Evolutionary conservation across 1,284 basidiomycete species (phyloP), one percentile per base, ranked within the genome.

Genomic region (Trichosporon coremiiforme): DNA sequence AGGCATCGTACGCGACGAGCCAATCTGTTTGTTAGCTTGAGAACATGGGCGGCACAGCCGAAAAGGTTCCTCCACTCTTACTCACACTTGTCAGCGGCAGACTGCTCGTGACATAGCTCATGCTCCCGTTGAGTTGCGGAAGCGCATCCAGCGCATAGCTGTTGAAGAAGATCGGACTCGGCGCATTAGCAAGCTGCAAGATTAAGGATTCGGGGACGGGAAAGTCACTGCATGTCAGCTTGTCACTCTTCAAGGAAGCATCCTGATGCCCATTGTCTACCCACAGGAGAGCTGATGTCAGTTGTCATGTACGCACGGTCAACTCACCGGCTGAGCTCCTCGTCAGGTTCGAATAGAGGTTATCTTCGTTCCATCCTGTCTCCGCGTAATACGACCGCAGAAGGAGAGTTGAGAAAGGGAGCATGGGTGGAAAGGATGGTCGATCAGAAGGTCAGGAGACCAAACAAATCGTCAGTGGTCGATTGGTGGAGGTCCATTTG

Each of bases 301-400:
- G 69, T 25, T 76, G n/a, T n/a, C n/a, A 73, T 66, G 2, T 7
- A n/a, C 35, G 7, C 9, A 25, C 62, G 31, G 84, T 33, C 57
- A 35, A 84, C 88, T 72, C 72, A 94, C 93, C 91, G 84, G 88
- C 90, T 0, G 93, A 95, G 45, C 93, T 92, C 55, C 93, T 88
- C 6, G 94, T 98, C 45, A 98, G 81, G 76, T 96, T 93, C 6
- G 91, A 90, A 79, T 95, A 98, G 7, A 95, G 87, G 79, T 95
- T 95, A 83, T 98, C 94, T 81, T 96, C 93, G 79, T 95, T 95
- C 95, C 95, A 98, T 72, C 92, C 92, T 55, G 94, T 97, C 13
- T 90, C 90, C 73, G 89, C 88, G 85, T 95, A 95, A 84, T 97
- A 98, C 80, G 87, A 90, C 73, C 91, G 89, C 62, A 98, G 86